Evolutionary conservation across 345 rosid genomes (phyloP).

Genomic region (Rhizophora apiculata): DNA sequence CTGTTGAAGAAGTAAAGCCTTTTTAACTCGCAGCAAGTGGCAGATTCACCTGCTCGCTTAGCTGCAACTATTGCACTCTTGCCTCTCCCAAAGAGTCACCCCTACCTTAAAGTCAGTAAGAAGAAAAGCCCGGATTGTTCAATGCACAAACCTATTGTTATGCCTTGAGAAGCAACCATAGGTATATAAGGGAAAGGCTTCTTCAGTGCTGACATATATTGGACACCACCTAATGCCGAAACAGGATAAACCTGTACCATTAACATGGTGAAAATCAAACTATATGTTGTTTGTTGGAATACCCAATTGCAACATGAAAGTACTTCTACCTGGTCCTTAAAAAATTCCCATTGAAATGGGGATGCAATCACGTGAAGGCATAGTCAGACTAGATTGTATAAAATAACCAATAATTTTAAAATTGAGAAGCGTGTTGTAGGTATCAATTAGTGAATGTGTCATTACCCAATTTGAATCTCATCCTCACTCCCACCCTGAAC

Average conservation of each 20-base stretch:
- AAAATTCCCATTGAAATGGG: not conserved
- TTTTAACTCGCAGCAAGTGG: too few species aligned
- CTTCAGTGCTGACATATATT: conserved; percentile 48
- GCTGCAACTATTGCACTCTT: too few species aligned
- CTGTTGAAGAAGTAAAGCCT: too few species aligned
- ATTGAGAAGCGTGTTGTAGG: not conserved
- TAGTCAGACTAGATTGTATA: conserved; percentile 1
- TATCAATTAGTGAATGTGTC: too few species aligned
- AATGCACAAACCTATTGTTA: conserved; percentile 41
- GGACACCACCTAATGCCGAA: conserved; percentile 49
- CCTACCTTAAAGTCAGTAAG: not conserved
- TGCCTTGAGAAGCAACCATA: conserved; percentile 64
- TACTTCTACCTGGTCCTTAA: not conserved
- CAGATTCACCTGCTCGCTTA: too few species aligned
- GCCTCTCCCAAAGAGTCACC: not conserved
- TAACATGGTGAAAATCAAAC: conserved; percentile 8
- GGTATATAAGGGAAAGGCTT: conserved; percentile 57
- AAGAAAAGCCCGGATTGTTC: not conserved
- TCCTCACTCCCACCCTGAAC: not conserved
- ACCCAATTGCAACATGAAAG: not conserved
- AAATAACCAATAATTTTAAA: not conserved
- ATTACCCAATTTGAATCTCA: not conserved
- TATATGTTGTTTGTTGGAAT: not conserved
- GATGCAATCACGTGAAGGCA: not conserved
- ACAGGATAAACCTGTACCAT: conserved; percentile 53